phyloP scores from a whole-genome alignment of 129 eudicot genomes.

The Scalesia atractyloides region DNA sequence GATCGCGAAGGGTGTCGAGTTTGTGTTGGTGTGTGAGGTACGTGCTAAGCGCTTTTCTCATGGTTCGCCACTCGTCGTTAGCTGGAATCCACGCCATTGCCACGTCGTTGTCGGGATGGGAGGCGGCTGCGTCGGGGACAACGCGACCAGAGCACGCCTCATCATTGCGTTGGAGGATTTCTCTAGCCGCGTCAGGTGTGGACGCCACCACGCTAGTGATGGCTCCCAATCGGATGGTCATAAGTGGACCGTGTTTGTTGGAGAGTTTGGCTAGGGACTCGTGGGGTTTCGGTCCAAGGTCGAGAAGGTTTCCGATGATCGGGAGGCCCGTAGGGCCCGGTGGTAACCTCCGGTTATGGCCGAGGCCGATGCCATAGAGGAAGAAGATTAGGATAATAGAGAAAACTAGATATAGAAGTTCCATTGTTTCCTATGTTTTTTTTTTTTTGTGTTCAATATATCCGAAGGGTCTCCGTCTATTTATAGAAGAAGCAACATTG shows the following conservation, averaged over 20 bases:
- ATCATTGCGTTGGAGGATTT: conserved; percentile 10
- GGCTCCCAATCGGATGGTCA: conserved; percentile 6
- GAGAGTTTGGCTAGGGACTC: conserved; percentile 10
- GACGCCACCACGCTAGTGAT: not conserved
- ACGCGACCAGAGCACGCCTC: conserved; percentile 6
- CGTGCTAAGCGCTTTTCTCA: too few relatives aligned
- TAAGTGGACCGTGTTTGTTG: not conserved
- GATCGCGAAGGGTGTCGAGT: not conserved
- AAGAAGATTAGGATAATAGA: not conserved
- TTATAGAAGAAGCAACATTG: not conserved
- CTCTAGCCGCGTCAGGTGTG: not conserved
- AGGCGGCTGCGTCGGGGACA: not conserved
- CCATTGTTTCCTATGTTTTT: not conserved
- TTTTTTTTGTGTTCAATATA: not conserved
- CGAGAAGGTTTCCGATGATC: conserved; percentile 3
- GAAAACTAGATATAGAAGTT: not conserved
- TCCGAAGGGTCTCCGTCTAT: not conserved
- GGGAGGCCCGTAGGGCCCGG: not conserved
- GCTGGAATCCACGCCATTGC: not conserved
- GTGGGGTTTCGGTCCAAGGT: not conserved
- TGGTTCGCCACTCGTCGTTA: not conserved
- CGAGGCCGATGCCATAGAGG: not conserved
- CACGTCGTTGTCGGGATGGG: not conserved
- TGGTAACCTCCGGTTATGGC: not conserved
- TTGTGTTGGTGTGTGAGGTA: not conserved